phyloP scores from a whole-genome alignment of 306 rosid genomes.

The Inga oerstediana region DNA sequence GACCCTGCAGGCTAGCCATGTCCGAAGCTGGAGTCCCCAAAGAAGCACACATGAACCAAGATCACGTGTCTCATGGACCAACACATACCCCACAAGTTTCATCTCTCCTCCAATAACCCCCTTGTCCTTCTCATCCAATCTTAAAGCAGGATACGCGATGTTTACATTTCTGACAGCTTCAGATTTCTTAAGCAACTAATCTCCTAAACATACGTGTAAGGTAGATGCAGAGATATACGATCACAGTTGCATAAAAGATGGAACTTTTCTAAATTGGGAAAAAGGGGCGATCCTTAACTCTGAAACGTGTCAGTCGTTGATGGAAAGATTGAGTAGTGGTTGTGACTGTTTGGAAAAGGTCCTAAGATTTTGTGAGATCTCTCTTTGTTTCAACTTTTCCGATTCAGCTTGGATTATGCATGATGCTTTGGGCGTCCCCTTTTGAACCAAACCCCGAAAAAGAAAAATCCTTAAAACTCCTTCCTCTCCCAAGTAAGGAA shows the following conservation, averaged over 20 bases:
- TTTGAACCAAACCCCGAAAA: conserved; percentile 48
- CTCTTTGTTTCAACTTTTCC: conserved; percentile 65
- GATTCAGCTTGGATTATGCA: conserved; percentile 66
- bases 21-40: conserved; percentile 39
- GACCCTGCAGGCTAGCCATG: conserved; percentile 53
- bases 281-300: conserved; percentile 47
- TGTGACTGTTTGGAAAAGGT: conserved; percentile 77
- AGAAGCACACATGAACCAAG: conserved; percentile 50
- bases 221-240: conserved; percentile 40
- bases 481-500: conserved; percentile 65
- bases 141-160: conserved; percentile 58
- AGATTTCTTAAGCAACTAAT: conserved; percentile 32
- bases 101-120: conserved; percentile 40
- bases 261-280: conserved; percentile 51
- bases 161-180: conserved; percentile 53
- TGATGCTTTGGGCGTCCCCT: conserved; percentile 57
- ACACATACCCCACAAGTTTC: conserved; percentile 55
- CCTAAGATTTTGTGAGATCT: conserved; percentile 77
- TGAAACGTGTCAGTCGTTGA: conserved; percentile 50
- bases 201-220: conserved; percentile 46
- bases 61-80: conserved; percentile 87
- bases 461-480: conserved; percentile 51
- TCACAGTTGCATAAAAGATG: conserved; percentile 31
- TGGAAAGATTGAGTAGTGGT: conserved; percentile 60
- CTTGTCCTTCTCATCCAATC: conserved; percentile 66